Conservation (phyloP, 2,329 filamentous ascomycete genomes). For the Pseudogymnoascus sp. region DNA sequence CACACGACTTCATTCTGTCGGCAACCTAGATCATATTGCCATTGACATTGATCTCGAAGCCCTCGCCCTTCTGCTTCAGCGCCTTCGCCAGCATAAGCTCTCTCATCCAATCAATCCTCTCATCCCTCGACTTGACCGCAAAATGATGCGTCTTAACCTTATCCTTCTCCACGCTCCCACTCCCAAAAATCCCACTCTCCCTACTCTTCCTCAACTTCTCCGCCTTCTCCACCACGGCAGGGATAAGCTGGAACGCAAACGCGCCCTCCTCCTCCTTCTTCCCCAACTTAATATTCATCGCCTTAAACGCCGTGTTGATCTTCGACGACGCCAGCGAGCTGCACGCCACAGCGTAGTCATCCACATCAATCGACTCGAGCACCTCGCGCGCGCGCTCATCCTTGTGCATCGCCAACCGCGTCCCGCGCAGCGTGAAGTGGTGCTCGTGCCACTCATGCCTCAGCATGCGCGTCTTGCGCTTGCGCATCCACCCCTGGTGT, state of each 20-base stretch:
- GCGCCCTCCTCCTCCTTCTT: constrained; percentile 52
- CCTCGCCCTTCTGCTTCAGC: constrained; percentile 72
- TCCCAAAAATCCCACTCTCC: constrained; percentile 25
- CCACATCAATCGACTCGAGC: constrained; percentile 75
- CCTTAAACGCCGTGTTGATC: constrained; percentile 79
- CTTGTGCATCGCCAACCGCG: constrained; percentile 67
- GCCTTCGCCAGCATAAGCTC: constrained; percentile 89
- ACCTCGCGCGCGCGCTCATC: constrained; percentile 44
- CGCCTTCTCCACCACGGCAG: constrained; percentile 36
- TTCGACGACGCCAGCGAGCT: constrained; percentile 71
- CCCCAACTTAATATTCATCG: constrained; percentile 54
- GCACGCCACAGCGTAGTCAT: constrained; percentile 83
- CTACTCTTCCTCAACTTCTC: constrained; percentile 38
- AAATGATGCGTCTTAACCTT: constrained; percentile 87
- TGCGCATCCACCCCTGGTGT: constrained; percentile 86
- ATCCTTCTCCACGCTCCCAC: constrained; percentile 40
- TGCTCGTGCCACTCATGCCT: constrained; percentile 91
- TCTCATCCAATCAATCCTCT: constrained; percentile 95
- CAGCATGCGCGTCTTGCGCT: constrained; percentile 80
- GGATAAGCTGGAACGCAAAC: constrained; percentile 80
- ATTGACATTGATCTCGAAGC: constrained; percentile 75
- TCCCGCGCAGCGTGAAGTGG: constrained; percentile 77
- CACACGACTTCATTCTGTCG: neutral
- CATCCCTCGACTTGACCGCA: constrained; percentile 75
- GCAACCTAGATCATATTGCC: constrained; percentile 58